Percentiles rank a stretch among this genome's conserved stretches.
Evolutionary conservation across 371 early-diverging fungal genomes (phyloP).

Genomic region (Polyrhizophydium stewartii): DNA sequence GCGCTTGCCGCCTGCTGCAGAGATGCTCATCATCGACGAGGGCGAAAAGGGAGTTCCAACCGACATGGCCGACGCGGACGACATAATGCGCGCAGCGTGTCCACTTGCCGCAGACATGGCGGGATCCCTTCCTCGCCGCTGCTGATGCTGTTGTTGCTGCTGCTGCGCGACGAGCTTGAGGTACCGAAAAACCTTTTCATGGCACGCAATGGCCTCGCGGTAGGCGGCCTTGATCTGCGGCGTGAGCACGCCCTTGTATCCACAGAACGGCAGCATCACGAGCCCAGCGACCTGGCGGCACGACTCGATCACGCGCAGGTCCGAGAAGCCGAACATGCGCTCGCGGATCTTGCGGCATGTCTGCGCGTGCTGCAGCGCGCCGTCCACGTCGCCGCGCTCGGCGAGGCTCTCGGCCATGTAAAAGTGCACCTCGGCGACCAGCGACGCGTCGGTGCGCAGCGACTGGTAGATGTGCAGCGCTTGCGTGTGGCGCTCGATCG

Average conservation of each 20-base stretch:
- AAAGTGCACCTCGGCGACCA: conserved; percentile 35
- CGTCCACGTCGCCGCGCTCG: conserved; percentile 36
- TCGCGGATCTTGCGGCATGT: conserved; percentile 33
- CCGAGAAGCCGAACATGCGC: conserved; percentile 26
- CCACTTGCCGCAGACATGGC: not conserved
- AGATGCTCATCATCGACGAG: not conserved
- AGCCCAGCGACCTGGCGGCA: conserved; percentile 38
- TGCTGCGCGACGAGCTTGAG: conserved; percentile 14
- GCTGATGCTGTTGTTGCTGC: no score
- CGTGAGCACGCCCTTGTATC: conserved; percentile 41
- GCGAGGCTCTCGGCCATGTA: conserved; percentile 34
- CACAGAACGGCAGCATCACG: conserved; percentile 34
- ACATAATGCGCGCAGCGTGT: not conserved
- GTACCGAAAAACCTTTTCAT: conserved; percentile 43
- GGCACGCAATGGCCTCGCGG: conserved; percentile 39
- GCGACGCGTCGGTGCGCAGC: conserved; percentile 11
- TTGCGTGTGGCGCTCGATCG: conserved; percentile 27
- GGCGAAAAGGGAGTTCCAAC: not conserved
- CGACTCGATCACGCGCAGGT: conserved; percentile 38
- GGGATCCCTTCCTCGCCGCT: not conserved
- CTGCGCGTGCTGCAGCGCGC: conserved; percentile 35
- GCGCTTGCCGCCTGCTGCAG: not conserved
- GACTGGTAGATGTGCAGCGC: conserved; percentile 31
- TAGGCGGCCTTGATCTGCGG: conserved; percentile 34
- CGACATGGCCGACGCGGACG: not conserved